These are phyloP conservation scores for Dorcoceras hygrometricum DNA, from an alignment of 257 asterid species.

Conservation along the genomic window DNA sequence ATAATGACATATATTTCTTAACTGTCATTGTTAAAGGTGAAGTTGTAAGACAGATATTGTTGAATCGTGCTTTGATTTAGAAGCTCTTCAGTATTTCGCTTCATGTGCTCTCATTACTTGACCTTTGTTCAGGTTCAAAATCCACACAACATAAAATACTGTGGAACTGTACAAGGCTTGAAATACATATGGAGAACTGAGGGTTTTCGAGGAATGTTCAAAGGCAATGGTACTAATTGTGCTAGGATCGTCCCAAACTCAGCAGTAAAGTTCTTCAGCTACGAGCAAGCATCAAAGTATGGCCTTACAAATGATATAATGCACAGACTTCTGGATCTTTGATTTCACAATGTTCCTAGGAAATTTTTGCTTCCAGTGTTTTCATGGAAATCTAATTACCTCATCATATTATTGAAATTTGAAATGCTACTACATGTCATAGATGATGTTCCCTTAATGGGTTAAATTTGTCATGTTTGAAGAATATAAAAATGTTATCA, in stretches of 20 bases:
- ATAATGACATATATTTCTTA: not conserved
- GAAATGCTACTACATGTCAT: not conserved
- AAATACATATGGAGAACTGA: slow-evolving; percentile 56
- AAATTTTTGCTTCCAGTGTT: slow-evolving; percentile 53
- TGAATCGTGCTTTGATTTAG: not conserved
- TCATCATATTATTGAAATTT: not conserved
- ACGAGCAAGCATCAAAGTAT: slow-evolving; percentile 99
- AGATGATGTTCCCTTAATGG: not conserved
- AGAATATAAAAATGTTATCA: no score
- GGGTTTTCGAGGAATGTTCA: slow-evolving; percentile 54
- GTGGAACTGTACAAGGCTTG: slow-evolving; percentile 52
- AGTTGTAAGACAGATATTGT: not conserved
- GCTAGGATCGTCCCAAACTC: slow-evolving; percentile 82
- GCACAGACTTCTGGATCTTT: not conserved
- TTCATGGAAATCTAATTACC: not conserved
- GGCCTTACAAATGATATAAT: slow-evolving; percentile 24
- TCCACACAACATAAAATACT: slow-evolving; percentile 51
- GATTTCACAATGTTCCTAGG: slow-evolving; percentile 48
- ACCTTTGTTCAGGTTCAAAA: slow-evolving; percentile 47
- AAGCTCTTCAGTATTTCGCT: not conserved
- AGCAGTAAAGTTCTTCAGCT: slow-evolving; percentile 99
- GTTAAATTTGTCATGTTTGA: not conserved
- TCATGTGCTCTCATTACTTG: not conserved
- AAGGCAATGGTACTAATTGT: slow-evolving; percentile 62
- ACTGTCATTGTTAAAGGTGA: slow-evolving; percentile 1